These are phyloP conservation scores for Kluyveromyces marxianus DNA, from an alignment of 1,139 yeast genomes.

Conservation along the genomic window DNA sequence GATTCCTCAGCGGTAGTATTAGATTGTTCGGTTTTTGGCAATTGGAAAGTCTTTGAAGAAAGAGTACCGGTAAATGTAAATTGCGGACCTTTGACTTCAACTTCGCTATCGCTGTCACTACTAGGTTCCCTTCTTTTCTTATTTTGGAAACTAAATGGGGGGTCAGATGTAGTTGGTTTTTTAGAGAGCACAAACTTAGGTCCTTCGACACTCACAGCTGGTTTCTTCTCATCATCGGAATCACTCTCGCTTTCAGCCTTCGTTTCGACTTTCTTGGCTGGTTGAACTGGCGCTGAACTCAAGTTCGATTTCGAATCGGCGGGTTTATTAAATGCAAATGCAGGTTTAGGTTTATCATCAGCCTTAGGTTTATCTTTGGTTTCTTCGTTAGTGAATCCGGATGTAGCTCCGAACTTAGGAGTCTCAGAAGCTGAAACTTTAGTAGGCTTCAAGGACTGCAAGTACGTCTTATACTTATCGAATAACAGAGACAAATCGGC, in stretches of 20 bases:
- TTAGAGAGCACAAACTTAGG: slow-evolving; percentile 50
- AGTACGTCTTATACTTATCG: slow-evolving; percentile 51
- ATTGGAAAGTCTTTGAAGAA: slow-evolving; percentile 43
- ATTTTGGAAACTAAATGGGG: slow-evolving; percentile 53
- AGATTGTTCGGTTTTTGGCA: slow-evolving; percentile 17
- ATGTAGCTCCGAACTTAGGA: neutral
- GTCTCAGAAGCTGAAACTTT: neutral
- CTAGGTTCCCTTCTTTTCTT: slow-evolving; percentile 38
- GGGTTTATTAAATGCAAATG: neutral
- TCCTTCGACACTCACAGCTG: slow-evolving; percentile 49
- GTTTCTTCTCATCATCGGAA: slow-evolving; percentile 31
- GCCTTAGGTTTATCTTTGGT: neutral
- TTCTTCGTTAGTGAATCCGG: neutral
- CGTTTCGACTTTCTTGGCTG: neutral
- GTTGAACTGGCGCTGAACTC: neutral
- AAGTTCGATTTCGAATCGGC: neutral
- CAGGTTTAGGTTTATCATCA: neutral
- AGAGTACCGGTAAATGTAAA: slow-evolving; percentile 47
- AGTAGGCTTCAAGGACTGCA: slow-evolving; percentile 10
- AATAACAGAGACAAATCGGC: slow-evolving; percentile 54
- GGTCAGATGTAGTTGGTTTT: slow-evolving; percentile 48
- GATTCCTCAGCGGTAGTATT: slow-evolving; percentile 3
- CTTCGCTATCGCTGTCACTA: slow-evolving; percentile 44
- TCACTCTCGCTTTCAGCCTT: slow-evolving; percentile 4
- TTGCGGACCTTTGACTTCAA: slow-evolving; percentile 55